Evolutionary conservation across 1,284 basidiomycete genomes (phyloP), one percentile per base, ranked within the genome.

Genomic region (Cutaneotrichosporon dermatis): DNA sequence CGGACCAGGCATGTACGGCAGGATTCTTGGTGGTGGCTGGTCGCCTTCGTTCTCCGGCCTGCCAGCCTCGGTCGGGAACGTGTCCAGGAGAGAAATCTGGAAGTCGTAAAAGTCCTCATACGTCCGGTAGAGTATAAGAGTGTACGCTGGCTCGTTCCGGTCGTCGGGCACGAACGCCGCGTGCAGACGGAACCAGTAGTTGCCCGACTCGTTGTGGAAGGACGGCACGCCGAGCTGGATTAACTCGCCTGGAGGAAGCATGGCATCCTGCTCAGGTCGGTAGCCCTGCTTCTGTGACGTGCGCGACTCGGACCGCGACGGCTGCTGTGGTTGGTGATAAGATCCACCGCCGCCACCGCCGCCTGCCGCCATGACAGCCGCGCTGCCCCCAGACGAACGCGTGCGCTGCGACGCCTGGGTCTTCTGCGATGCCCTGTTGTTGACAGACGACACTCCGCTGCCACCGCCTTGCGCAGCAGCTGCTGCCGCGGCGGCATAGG

Each of bases 81-180:
- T 82, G 55, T 92, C 85, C 60, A 97, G 84, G 41, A 99, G 83
- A 8, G 85, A 82, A 56, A 96, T 89, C 73, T 99, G 96, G 76
- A 98, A 98, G 70, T 95, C 92, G 80, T 95, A 96, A 78, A 99
- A 99, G 76, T 99, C 94, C 72, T 96, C 90, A 81, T 99, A 99
- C 13, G 92, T 86, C 53, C 96, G 86, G 79, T 96, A 98, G 45
- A 99, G 83, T 65, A 94, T 87, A 55, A 99, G 85, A 35, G 90
- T 86, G 70, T 86, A 88, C 11, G 89, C 86, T 4, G 83, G 83
- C 45, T 87, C 69, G 3, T 83, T 74, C 6, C 81, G 79, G 60
- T 84, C 83, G 68, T 89, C 90, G 0, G 92, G 90, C 64, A 92
- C 87, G 78, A 88, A 98, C 50, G 87, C 79, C 49, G 90, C 93